Percentiles rank a stretch among this genome's conserved stretches.
phyloP scores from a whole-genome alignment of 331 rosid genomes.

The Rhamnella rubrinervis region DNA sequence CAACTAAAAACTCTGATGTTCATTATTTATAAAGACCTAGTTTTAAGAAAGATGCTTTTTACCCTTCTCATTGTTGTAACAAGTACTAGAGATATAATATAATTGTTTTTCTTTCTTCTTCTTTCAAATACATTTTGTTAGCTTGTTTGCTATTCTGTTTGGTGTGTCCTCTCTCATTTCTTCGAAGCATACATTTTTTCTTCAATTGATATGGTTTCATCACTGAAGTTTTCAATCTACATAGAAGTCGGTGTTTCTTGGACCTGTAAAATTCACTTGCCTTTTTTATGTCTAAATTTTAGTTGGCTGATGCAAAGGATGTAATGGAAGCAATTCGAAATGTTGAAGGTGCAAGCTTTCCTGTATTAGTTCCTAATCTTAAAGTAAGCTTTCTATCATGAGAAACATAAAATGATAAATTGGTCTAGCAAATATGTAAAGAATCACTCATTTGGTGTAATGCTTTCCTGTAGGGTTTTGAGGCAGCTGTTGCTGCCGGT shows the following conservation, averaged over 20 bases:
- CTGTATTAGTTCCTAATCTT: slow-evolving; percentile 80
- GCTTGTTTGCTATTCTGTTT: too few species aligned
- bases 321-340: slow-evolving; percentile 67
- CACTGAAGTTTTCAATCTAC: not conserved
- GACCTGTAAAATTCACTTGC: not conserved
- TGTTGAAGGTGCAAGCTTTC: slow-evolving; percentile 68
- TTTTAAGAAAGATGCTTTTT: too few species aligned
- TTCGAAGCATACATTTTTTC: too few species aligned
- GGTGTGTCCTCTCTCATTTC: too few species aligned
- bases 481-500: slow-evolving; percentile 85
- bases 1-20: too few species aligned
- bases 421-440: slow-evolving; percentile 10
- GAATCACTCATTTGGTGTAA: slow-evolving; percentile 19
- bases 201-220: too few species aligned
- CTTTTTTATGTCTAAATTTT: slow-evolving; percentile 16
- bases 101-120: too few species aligned
- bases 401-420: slow-evolving; percentile 4
- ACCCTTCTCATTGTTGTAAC: too few species aligned
- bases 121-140: too few species aligned
- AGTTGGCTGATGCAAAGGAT: slow-evolving; percentile 95
- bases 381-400: slow-evolving; percentile 50
- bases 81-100: too few species aligned
- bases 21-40: too few species aligned
- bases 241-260: not conserved
- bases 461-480: slow-evolving; percentile 71